These are phyloP conservation scores for Boletus reticulatus DNA, from an alignment of 768 basidiomycete species.

Conservation along the genomic window DNA sequence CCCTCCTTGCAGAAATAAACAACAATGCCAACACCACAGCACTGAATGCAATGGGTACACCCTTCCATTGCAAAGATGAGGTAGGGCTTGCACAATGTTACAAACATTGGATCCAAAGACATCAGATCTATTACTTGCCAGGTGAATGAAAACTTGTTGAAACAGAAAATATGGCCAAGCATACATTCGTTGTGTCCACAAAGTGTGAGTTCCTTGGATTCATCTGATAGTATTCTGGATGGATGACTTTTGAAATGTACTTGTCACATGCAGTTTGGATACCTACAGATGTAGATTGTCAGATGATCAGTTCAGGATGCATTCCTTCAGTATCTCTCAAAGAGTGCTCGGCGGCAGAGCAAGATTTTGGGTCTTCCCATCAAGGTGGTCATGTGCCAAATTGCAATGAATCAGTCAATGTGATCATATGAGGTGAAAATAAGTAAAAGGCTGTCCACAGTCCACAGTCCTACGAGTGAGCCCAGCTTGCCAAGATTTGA, in stretches of 20 bases:
- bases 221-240: constrained; percentile 75
- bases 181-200: constrained; percentile 93
- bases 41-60: constrained; percentile 78
- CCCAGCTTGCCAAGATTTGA: no score
- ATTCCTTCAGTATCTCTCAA: constrained; percentile 96
- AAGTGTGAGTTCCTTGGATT: constrained; percentile 75
- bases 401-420: no score
- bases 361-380: constrained; percentile 68
- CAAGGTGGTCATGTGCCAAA: no score
- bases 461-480: no score
- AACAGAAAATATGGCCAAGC: constrained; percentile 10
- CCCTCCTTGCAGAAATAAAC: constrained; percentile 96
- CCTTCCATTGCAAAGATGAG: constrained; percentile 92
- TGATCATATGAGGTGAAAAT: no score
- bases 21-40: constrained; percentile 88
- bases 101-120: constrained; percentile 94
- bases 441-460: no score
- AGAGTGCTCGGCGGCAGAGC: constrained; percentile 86
- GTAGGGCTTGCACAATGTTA: constrained; percentile 92
- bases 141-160: not conserved
- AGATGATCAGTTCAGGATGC: constrained; percentile 94
- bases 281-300: constrained; percentile 86
- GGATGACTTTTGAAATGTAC: constrained; percentile 60
- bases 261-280: constrained; percentile 13
- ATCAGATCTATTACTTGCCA: constrained; percentile 86